Evolutionary conservation across 2,329 filamentous ascomycete genomes (phyloP).

Genomic region (Beauveria sp.): DNA sequence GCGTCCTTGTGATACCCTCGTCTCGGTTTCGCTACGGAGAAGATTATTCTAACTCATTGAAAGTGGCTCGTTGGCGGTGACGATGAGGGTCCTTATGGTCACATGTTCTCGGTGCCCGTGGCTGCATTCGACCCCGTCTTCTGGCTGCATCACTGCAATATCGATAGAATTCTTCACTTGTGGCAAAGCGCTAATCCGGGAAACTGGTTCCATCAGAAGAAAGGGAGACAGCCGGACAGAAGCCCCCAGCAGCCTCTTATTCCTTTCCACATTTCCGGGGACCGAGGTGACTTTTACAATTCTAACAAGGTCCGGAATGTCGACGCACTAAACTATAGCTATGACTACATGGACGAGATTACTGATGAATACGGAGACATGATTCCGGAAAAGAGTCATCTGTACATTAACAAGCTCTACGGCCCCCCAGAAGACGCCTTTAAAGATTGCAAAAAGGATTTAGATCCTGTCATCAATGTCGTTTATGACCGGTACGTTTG

Average conservation of each 20-base stretch:
- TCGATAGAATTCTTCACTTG: not conserved
- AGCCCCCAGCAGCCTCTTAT: not conserved
- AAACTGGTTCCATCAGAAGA: not conserved
- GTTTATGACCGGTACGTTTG: not conserved
- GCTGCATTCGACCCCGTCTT: conserved; percentile 59
- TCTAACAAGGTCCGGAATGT: not conserved
- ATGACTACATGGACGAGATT: not conserved
- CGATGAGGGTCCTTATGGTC: conserved; percentile 28
- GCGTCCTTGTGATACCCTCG: not conserved
- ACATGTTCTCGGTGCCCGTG: conserved; percentile 47
- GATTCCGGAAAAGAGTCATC: not conserved
- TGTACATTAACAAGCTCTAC: not conserved
- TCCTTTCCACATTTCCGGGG: not conserved
- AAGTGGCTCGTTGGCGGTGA: not conserved
- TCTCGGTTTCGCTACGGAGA: no score
- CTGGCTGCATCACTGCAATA: conserved; percentile 49
- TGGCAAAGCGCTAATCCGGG: not conserved
- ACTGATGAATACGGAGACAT: not conserved
- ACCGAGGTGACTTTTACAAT: not conserved
- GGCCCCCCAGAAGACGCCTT: not conserved
- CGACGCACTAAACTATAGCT: not conserved
- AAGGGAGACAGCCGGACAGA: not conserved
- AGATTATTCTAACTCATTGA: not conserved
- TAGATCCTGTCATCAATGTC: not conserved
- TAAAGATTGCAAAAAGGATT: not conserved